phyloP scores from a whole-genome alignment of 2,329 filamentous ascomycete species.

The Graphilbum fragrans region DNA sequence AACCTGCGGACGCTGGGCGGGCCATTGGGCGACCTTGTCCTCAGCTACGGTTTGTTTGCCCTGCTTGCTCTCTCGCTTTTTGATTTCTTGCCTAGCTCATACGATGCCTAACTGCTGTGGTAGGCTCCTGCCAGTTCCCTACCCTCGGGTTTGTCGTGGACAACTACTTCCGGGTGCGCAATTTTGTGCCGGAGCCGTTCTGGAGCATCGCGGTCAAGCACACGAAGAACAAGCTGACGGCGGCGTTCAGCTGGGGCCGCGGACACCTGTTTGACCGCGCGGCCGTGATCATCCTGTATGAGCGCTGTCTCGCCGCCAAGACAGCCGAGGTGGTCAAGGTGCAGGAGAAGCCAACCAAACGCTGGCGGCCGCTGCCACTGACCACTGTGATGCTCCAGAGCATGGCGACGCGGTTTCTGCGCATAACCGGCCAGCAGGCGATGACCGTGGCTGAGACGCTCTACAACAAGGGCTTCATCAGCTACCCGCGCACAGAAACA shows the following conservation, averaged over 20 bases:
- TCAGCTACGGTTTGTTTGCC: constrained; percentile 60
- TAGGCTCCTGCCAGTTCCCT: constrained; percentile 89
- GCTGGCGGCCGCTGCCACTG: constrained; percentile 85
- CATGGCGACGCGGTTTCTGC: constrained; percentile 76
- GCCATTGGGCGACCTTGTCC: constrained; percentile 48
- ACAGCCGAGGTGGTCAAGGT: constrained; percentile 73
- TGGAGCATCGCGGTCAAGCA: constrained; percentile 86
- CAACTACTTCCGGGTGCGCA: constrained; percentile 84
- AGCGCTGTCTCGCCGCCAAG: constrained; percentile 68
- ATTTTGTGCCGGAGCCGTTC: constrained; percentile 85
- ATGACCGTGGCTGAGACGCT: constrained; percentile 81
- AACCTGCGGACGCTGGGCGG: constrained; percentile 63
- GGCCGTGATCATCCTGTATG: constrained; percentile 68
- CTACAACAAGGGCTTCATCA: constrained; percentile 93
- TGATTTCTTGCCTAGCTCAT: constrained; percentile 4
- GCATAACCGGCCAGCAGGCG: constrained; percentile 81
- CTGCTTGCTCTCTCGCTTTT: background rate
- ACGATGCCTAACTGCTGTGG: background rate
- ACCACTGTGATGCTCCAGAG: constrained; percentile 97
- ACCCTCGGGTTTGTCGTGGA: constrained; percentile 96
- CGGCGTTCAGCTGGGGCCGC: constrained; percentile 74
- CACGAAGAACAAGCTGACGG: constrained; percentile 62
- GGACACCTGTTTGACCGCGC: constrained; percentile 80
- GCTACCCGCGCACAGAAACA: constrained; percentile 93
- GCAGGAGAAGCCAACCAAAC: constrained; percentile 80